phyloP scores from a whole-genome alignment of 345 rosid species.

The Eucalyptus curtisii region DNA sequence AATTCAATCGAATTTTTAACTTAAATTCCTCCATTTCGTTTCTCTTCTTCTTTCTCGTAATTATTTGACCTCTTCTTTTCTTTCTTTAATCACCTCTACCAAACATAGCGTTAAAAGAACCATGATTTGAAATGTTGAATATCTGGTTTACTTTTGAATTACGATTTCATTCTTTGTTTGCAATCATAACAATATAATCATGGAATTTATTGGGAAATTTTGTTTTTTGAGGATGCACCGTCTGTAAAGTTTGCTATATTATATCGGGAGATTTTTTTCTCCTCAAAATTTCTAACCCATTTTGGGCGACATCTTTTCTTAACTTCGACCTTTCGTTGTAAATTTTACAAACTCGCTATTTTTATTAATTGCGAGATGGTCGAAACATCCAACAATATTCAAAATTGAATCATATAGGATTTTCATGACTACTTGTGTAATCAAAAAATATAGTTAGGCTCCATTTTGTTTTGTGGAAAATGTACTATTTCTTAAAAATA shows the following conservation, averaged over 20 bases:
- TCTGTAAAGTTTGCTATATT: not conserved
- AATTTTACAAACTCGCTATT: not conserved
- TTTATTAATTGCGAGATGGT: not conserved
- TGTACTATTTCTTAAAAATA: rapidly evolving
- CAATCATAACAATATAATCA: not conserved
- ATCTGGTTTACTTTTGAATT: not conserved
- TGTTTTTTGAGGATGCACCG: not conserved
- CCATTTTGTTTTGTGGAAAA: too few species aligned
- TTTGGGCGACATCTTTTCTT: not conserved
- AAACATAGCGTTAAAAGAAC: not conserved
- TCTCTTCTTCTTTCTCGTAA: not conserved
- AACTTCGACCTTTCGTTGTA: not conserved
- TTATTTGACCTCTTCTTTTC: not conserved
- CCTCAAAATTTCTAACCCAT: not conserved
- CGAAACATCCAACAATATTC: not conserved
- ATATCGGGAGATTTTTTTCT: not conserved
- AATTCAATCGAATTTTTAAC: not conserved
- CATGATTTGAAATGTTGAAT: not conserved
- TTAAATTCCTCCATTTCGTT: not conserved
- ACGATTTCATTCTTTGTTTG: not conserved
- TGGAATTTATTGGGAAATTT: not conserved
- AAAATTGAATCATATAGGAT: not conserved
- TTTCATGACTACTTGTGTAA: not conserved
- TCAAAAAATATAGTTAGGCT: rapidly evolving
- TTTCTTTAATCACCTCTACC: not conserved